Conservation (phyloP, 768 basidiomycete genomes). For the Boletellus ananiceps region DNA sequence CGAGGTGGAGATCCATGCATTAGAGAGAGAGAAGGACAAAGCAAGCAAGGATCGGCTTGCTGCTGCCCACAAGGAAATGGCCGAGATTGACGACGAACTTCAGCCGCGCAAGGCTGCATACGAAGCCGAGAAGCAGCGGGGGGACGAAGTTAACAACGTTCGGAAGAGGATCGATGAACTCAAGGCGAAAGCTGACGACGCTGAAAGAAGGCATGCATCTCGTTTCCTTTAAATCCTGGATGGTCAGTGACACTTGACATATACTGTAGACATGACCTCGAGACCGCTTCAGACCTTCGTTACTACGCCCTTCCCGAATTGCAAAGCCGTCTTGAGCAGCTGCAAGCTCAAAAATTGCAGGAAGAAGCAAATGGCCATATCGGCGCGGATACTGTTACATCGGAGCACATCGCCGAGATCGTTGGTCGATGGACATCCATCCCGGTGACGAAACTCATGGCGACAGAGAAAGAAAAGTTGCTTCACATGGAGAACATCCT, state of each 20-base stretch:
- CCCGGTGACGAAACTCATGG: conserved; percentile 81
- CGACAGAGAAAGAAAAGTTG: conserved; percentile 88
- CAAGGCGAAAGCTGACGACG: conserved; percentile 87
- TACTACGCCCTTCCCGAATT: conserved; percentile 93
- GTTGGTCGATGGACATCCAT: conserved; percentile 92
- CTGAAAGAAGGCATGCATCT: conserved; percentile 68
- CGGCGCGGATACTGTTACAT: conserved; percentile 67
- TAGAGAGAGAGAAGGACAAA: conserved; percentile 87
- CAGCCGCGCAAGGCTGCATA: conserved; percentile 80
- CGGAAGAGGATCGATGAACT: conserved; percentile 86
- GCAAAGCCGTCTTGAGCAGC: conserved; percentile 61
- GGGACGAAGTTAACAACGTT: conserved; percentile 73
- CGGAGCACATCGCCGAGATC: conserved; percentile 92
- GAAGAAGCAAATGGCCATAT: conserved; percentile 52
- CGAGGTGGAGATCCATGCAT: conserved; percentile 91
- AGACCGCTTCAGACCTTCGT: conserved; percentile 79
- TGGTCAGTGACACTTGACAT: background rate
- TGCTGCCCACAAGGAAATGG: conserved; percentile 68
- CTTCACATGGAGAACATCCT: conserved; percentile 84
- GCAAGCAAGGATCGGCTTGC: conserved; percentile 82
- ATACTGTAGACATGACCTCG: conserved; percentile 54
- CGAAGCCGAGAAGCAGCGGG: conserved; percentile 79
- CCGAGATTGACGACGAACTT: conserved; percentile 81
- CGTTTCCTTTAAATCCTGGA: background rate
- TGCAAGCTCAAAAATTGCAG: conserved; percentile 70